phyloP scores from a whole-genome alignment of 495 filamentous ascomycete genomes.

The Penicillium crystallinum region DNA sequence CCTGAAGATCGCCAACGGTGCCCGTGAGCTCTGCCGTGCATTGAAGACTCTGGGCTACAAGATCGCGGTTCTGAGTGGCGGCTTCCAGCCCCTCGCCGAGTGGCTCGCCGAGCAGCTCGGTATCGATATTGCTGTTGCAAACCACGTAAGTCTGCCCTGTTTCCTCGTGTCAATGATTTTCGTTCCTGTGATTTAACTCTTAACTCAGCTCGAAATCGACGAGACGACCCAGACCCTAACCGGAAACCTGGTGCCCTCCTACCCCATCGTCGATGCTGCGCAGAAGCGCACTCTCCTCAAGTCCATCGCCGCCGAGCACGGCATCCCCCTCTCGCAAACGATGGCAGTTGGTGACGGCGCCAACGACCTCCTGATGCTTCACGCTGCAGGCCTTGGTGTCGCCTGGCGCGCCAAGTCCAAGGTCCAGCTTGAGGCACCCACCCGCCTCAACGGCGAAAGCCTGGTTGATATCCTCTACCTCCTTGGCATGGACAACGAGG shows the following conservation, averaged over 20 bases:
- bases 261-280: conserved; percentile 75
- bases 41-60: conserved; percentile 74
- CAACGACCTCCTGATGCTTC: conserved; percentile 92
- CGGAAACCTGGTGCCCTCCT: conserved; percentile 62
- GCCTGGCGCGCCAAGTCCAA: conserved; percentile 91
- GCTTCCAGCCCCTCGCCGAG: conserved; percentile 80
- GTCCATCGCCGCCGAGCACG: conserved; percentile 69
- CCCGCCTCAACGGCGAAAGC: conserved; percentile 73
- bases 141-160: conserved; percentile 50
- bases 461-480: conserved; percentile 79
- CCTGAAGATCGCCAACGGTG: conserved; percentile 77
- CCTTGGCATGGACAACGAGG: conserved; percentile 67
- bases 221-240: conserved; percentile 63
- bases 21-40: conserved; percentile 61
- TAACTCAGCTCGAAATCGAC: conserved; percentile 57
- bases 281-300: conserved; percentile 72
- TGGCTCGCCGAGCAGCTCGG: conserved; percentile 79
- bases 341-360: conserved; percentile 90
- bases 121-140: conserved; percentile 82
- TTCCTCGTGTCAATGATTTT: neutral
- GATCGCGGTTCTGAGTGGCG: conserved; percentile 85
- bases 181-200: conserved; percentile 1
- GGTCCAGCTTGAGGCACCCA: conserved; percentile 81
- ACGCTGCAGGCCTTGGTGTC: conserved; percentile 79
- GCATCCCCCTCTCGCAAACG: conserved; percentile 66